A percentile compares a stretch with the other conserved stretches of the same genome.
Evolutionary conservation across 495 filamentous ascomycete genomes (phyloP).

Genomic region (Neurospora sp.): DNA sequence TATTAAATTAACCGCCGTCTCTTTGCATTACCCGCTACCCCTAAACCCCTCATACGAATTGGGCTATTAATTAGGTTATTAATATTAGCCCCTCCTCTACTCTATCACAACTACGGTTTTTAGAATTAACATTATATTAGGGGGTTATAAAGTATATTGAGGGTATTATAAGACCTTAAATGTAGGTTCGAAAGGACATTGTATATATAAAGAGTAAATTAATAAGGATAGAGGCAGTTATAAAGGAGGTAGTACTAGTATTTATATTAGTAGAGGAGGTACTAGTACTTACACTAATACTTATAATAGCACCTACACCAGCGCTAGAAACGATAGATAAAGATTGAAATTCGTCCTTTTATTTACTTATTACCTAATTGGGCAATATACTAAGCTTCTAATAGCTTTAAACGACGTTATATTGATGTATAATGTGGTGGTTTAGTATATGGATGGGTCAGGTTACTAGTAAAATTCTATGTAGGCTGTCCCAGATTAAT

Average conservation of each 20-base stretch:
- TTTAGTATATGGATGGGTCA: not conserved
- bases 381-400: not conserved
- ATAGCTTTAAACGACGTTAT: not conserved
- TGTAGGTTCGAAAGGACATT: not conserved
- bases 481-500: not conserved
- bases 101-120: accelerated
- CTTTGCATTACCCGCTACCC: too few species aligned
- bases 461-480: not conserved
- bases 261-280: too few species aligned
- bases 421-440: not conserved
- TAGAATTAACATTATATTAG: not conserved
- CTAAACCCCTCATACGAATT: too few species aligned
- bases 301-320: too few species aligned
- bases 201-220: not conserved
- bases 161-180: not conserved
- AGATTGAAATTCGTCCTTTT: not conserved
- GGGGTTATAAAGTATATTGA: not conserved
- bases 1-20: too few species aligned
- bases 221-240: not conserved
- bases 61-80: too few species aligned
- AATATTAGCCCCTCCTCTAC: accelerated
- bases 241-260: not conserved
- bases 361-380: not conserved
- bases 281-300: not conserved
- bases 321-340: not conserved